Evolutionary conservation across 2,329 filamentous ascomycete genomes (phyloP).

Genomic region (Pyrenochaeta sp.): DNA sequence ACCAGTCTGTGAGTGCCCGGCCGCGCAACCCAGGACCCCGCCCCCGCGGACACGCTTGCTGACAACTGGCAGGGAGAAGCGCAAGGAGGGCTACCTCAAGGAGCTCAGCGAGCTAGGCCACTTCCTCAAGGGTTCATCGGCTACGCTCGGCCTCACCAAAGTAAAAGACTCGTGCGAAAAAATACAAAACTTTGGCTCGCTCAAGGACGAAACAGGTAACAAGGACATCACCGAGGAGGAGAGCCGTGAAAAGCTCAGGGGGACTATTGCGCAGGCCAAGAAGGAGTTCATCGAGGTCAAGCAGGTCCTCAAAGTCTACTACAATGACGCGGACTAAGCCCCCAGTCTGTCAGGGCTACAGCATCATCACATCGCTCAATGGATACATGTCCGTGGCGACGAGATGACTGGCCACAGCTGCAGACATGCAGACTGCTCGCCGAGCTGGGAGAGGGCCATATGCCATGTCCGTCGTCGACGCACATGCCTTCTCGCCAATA

Average conservation of each 20-base stretch:
- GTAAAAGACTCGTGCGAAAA: slow-evolving; percentile 94
- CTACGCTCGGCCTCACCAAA: slow-evolving; percentile 88
- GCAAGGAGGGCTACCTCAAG: slow-evolving; percentile 64
- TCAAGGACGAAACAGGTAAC: slow-evolving; percentile 78
- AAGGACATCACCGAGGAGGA: slow-evolving; percentile 70
- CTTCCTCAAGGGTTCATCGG: slow-evolving; percentile 96
- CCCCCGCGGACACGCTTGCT: slow-evolving; percentile 8
- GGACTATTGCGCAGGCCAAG: slow-evolving; percentile 75
- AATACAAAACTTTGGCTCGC: slow-evolving; percentile 90
- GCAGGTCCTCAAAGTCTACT: slow-evolving; percentile 74
- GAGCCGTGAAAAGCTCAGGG: slow-evolving; percentile 71
- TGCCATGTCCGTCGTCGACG: too few relatives aligned
- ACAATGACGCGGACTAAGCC: slow-evolving; percentile 54
- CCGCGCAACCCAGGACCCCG: too few relatives aligned
- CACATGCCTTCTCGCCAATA: slow-evolving; percentile 6
- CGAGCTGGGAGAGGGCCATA: slow-evolving; percentile 4
- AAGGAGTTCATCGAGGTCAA: slow-evolving; percentile 78
- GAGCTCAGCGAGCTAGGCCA: slow-evolving; percentile 85
- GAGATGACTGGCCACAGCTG: slow-evolving; percentile 3
- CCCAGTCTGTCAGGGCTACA: slow-evolving; percentile 5
- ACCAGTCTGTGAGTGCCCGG: slow-evolving; percentile 75
- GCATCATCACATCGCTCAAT: slow-evolving; percentile 11
- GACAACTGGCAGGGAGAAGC: slow-evolving; percentile 61
- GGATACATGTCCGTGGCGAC: not conserved
- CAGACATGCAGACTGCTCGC: not conserved